phyloP scores from a whole-genome alignment of 192 early-diverging fungal genomes.

The Backusella westeae region DNA sequence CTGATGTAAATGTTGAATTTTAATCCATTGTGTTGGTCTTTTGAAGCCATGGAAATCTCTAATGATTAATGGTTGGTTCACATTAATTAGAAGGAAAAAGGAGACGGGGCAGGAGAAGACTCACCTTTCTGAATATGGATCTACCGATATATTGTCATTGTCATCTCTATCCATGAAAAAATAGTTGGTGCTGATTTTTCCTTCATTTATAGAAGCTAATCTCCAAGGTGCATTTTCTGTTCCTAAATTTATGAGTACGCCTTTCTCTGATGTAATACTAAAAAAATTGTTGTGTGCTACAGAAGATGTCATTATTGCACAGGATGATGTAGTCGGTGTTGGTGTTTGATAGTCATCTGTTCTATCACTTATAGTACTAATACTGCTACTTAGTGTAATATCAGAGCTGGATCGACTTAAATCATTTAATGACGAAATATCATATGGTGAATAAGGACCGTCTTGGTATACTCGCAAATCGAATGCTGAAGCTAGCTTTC shows the following conservation, averaged over 20 bases:
- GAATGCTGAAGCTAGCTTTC: not conserved
- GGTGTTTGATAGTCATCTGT: not conserved
- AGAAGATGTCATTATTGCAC: not conserved
- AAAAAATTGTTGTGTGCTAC: not conserved
- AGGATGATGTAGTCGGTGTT: not conserved
- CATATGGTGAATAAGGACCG: not conserved
- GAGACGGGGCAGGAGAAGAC: not conserved
- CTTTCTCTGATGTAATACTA: not conserved
- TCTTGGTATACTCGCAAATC: not conserved
- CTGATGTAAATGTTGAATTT: constrained; percentile 41
- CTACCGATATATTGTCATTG: not conserved
- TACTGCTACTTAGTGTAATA: constrained; percentile 4
- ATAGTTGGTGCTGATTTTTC: not conserved
- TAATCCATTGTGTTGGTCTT: constrained; percentile 49
- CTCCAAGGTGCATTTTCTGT: not conserved
- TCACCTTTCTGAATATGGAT: not conserved
- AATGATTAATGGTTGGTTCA: not conserved
- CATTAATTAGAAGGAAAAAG: not conserved
- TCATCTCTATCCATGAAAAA: constrained; percentile 8
- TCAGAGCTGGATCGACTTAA: constrained; percentile 1
- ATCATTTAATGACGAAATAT: constrained; percentile 3
- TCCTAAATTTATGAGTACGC: not conserved
- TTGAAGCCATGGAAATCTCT: constrained; percentile 60
- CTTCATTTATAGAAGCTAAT: not conserved
- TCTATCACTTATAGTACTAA: not conserved